These are phyloP conservation scores for Aquilaria agallochum DNA, from an alignment of 441 rosid species.

Conservation along the genomic window DNA sequence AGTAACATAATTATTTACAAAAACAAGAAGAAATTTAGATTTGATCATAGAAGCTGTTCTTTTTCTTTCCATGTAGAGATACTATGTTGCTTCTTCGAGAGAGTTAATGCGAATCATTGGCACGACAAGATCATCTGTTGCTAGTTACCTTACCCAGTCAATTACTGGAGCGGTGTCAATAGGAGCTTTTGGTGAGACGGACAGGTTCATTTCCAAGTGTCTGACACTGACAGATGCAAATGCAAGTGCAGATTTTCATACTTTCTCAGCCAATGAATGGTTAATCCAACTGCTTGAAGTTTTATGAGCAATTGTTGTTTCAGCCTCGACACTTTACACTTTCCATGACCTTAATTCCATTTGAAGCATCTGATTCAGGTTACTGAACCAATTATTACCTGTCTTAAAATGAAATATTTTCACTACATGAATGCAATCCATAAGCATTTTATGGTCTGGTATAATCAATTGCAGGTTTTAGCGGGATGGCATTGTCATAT, in stretches of 20 bases:
- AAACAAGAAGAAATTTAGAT: too few relatives aligned
- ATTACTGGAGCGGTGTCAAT: slow-evolving; percentile 33
- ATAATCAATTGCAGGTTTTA: slow-evolving; percentile 15
- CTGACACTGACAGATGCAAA: slow-evolving; percentile 27
- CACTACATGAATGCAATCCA: too few relatives aligned
- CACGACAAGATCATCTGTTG: slow-evolving; percentile 25
- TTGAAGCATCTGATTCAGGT: slow-evolving; percentile 32
- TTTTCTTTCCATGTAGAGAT: slow-evolving; percentile 14
- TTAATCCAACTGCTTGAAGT: slow-evolving; percentile 39
- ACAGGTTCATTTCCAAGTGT: slow-evolving; percentile 23
- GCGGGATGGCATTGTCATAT: slow-evolving; percentile 32
- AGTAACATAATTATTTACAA: slow-evolving; percentile 10
- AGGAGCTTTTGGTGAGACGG: slow-evolving; percentile 30
- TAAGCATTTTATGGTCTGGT: too few relatives aligned
- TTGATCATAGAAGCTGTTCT: background rate
- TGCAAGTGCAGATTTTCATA: slow-evolving; percentile 32
- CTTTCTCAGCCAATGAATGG: slow-evolving; percentile 34
- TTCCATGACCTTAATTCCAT: slow-evolving; percentile 23
- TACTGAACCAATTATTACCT: too few relatives aligned
- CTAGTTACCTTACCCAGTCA: slow-evolving; percentile 27
- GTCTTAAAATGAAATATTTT: too few relatives aligned
- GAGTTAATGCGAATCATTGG: slow-evolving; percentile 30
- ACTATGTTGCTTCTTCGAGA: slow-evolving; percentile 23
- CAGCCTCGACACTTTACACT: slow-evolving; percentile 18
- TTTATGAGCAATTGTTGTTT: slow-evolving; percentile 24